phyloP scores from a whole-genome alignment of 768 basidiomycete genomes.

The Amanita rimosa region DNA sequence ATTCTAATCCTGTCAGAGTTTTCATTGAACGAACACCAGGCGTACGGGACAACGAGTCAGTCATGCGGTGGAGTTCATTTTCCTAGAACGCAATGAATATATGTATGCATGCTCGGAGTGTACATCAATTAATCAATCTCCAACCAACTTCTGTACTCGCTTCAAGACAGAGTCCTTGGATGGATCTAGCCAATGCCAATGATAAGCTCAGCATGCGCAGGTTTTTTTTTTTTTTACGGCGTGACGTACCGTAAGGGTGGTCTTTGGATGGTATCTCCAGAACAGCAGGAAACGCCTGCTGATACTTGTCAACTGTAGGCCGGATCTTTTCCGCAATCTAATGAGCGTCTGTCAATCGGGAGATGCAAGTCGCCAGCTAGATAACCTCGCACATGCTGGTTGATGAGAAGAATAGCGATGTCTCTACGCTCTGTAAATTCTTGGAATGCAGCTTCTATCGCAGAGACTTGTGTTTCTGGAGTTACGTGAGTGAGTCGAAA shows the following conservation, averaged over 20 bases:
- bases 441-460: conserved; percentile 87
- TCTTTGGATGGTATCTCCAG: conserved; percentile 98
- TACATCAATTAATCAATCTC: conserved; percentile 34
- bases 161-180: conserved; percentile 93
- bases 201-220: background rate
- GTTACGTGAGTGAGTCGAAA: background rate
- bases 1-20: conserved; percentile 49
- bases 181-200: conserved; percentile 48
- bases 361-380: conserved; percentile 3
- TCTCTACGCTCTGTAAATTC: conserved; percentile 93
- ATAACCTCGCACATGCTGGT: conserved; percentile 75
- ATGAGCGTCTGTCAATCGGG: background rate
- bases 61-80: conserved; percentile 54
- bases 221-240: no score
- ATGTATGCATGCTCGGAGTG: background rate
- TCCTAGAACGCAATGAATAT: conserved; percentile 13
- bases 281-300: conserved; percentile 91
- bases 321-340: conserved; percentile 97
- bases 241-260: conserved; percentile 81
- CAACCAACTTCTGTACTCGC: conserved; percentile 92
- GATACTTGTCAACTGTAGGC: conserved; percentile 89
- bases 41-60: conserved; percentile 59
- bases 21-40: conserved; percentile 60
- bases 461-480: conserved; percentile 80
- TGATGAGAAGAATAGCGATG: conserved; percentile 93